Evolutionary conservation across 768 basidiomycete genomes (phyloP), one percentile per base, ranked within the genome.

Genomic region (Trametes sanguinea): DNA sequence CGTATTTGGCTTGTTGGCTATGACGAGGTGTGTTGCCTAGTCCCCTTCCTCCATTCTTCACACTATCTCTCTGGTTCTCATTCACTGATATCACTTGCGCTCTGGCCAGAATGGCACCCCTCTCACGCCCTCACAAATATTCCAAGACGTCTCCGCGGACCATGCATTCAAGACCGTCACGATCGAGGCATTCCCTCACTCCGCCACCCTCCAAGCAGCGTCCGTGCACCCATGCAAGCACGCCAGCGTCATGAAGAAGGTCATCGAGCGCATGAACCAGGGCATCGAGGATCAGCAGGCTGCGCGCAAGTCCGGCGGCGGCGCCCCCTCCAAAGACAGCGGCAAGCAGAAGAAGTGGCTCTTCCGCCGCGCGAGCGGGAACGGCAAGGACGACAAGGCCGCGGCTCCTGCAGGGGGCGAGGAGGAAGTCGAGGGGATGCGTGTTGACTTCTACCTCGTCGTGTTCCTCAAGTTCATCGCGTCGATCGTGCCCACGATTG

Each of bases 381-480:
- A 73, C n/a, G 63, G 73, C 58, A 86, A 86, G 73, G 83, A 85
- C 40, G 79, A 81, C 50, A 84, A 82, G 70, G 61, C 53, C 16
- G 62, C 67, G 1, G 66, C 74, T 2, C 69, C 63, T 65, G 60
- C 53, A n/a, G 79, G 76, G 3, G 84, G 84, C 2, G 90, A 88
- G 3, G 86, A 94, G 43, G 88, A 89, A 45, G 78, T 85, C 11
- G 94, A 95, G 69, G 95, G 95, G 39, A 88, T 99, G 84, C 83
- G 95, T 37, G 97, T 99, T 45, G 97, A 99, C 75, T 97, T 97
- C 77, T 98, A 98, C 75, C 84, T 97, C 53, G 93, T 97, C 69
- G 95, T 94, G 57, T 98, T 98, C 85, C 85, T 98, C 79, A 99
- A 98, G 83, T 98, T 98, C 77, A 97, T 98, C 72, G 94, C 94